These are phyloP conservation scores for Jatropha curcas DNA, from an alignment of 345 rosid genomes.

Conservation along the genomic window DNA sequence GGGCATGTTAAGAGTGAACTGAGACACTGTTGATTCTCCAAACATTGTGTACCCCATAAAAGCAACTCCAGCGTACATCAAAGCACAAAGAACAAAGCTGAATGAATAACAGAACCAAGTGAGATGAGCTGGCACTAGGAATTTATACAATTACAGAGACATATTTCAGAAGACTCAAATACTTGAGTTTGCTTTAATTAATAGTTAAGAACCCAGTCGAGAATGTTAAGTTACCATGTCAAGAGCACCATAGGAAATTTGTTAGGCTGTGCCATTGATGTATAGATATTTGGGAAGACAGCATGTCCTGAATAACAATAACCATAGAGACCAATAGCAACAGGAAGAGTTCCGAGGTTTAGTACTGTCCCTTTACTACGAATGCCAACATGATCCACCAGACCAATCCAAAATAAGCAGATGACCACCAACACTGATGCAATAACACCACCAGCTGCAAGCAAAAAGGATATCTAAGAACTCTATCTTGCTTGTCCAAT, in stretches of 20 bases:
- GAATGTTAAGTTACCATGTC: slow-evolving; percentile 47
- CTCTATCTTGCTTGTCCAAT: background rate
- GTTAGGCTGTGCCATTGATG: slow-evolving; percentile 81
- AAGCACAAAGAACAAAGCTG: slow-evolving; percentile 72
- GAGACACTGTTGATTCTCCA: slow-evolving; percentile 71
- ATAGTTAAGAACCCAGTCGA: background rate
- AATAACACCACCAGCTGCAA: slow-evolving; percentile 90
- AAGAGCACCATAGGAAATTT: slow-evolving; percentile 73
- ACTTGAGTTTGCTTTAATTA: background rate
- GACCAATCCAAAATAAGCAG: slow-evolving; percentile 87
- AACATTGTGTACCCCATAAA: slow-evolving; percentile 89
- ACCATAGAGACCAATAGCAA: slow-evolving; percentile 95
- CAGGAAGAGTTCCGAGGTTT: slow-evolving; percentile 73
- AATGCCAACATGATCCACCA: slow-evolving; percentile 69
- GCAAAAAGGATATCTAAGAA: slow-evolving; percentile 15
- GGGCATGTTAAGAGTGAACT: slow-evolving; percentile 92
- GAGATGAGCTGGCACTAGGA: background rate
- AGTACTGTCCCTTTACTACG: slow-evolving; percentile 67
- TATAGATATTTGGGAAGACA: slow-evolving; percentile 90
- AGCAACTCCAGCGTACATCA: slow-evolving; percentile 84
- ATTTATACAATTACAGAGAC: background rate
- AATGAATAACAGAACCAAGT: slow-evolving; percentile 7
- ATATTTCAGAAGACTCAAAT: background rate
- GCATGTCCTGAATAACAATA: slow-evolving; percentile 98
- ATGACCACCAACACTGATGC: slow-evolving; percentile 79